phyloP scores from a whole-genome alignment of 768 basidiomycete genomes.

The Kwoniella dejecticola region DNA sequence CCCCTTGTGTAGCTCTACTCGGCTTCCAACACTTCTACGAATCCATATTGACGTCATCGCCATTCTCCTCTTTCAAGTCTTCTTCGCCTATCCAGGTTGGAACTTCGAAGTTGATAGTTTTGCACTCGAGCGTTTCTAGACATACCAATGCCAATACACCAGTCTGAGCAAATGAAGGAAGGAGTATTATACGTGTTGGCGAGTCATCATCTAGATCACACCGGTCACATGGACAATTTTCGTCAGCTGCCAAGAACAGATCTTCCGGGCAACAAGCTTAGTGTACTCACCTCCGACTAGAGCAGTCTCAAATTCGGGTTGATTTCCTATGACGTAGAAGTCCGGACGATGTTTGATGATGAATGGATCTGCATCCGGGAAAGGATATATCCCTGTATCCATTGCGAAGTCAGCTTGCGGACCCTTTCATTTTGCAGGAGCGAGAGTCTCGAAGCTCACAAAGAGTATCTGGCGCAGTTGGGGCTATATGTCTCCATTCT shows the following conservation, averaged over 20 bases:
- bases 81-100: slow-evolving; percentile 50
- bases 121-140: slow-evolving; percentile 66
- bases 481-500: slow-evolving; percentile 94
- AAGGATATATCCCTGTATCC: slow-evolving; percentile 82
- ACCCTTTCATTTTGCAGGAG: background rate
- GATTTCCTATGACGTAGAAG: slow-evolving; percentile 89
- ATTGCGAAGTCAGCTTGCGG: background rate
- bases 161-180: slow-evolving; percentile 78
- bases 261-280: no score
- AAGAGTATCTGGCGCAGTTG: slow-evolving; percentile 95
- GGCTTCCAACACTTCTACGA: background rate
- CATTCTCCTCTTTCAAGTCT: slow-evolving; percentile 7
- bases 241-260: no score
- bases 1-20: background rate
- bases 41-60: slow-evolving; percentile 31
- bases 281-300: slow-evolving; percentile 60
- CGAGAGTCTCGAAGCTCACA: slow-evolving; percentile 57
- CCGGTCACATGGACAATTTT: no score
- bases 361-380: slow-evolving; percentile 83
- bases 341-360: slow-evolving; percentile 81
- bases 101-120: slow-evolving; percentile 52
- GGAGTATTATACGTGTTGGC: slow-evolving; percentile 67
- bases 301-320: slow-evolving; percentile 76
- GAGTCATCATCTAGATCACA: slow-evolving; percentile 32
- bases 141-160: slow-evolving; percentile 80